Evolutionary conservation across 2,329 filamentous ascomycete genomes (phyloP), one percentile per base, ranked within the genome.

Genomic region (Colletotrichum tropicicola): DNA sequence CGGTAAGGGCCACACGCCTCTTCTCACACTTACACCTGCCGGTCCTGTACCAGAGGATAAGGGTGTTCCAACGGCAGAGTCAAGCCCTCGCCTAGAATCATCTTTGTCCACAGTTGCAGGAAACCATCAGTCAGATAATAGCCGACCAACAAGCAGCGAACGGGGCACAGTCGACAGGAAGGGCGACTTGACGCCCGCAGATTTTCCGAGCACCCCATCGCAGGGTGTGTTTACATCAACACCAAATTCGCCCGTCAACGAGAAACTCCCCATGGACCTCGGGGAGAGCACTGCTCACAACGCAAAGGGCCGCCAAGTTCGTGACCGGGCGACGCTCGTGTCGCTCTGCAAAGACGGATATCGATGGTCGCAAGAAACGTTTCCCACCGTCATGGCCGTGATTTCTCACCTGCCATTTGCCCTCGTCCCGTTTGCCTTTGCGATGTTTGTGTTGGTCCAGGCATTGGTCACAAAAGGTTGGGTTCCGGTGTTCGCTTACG

Each of bases 371-470:
- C 88, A 90, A 66, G 88, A 90, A 71, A 92, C 90, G 0, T 93
- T 93, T 49, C 91, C 91, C 0, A 92, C 90, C 0, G 86, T 87
- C 2, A 87, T 87, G 19, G 86, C 88, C 0, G 90, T 93, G 0
- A 73, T 90, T 6, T 77, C 84, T 0, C 89, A 92, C 72, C 79
- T 93, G 2, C 91, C 91, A 0, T 86, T 91, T 56, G 84, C 89
- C 0, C 83, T 93, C 0, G 82, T 93, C 0, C 91, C 91, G 0
- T 93, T 93, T 70, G 88, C 90, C 0, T 88, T 93, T 59, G 82
- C 85, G 66, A 93, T 93, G 91, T 93, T 93, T 66, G 83, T 93
- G 9, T 83, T 93, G 0, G 91, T 93, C 0, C 90, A 93, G 71
- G 90, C 85, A 0, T 77, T 93, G 1, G 90, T 91, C 0, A 92